A percentile compares a stretch with the other conserved stretches of the same genome.
phyloP scores from a whole-genome alignment of 805 yeast genomes.

The Wickerhamomyces hampshirensis region DNA sequence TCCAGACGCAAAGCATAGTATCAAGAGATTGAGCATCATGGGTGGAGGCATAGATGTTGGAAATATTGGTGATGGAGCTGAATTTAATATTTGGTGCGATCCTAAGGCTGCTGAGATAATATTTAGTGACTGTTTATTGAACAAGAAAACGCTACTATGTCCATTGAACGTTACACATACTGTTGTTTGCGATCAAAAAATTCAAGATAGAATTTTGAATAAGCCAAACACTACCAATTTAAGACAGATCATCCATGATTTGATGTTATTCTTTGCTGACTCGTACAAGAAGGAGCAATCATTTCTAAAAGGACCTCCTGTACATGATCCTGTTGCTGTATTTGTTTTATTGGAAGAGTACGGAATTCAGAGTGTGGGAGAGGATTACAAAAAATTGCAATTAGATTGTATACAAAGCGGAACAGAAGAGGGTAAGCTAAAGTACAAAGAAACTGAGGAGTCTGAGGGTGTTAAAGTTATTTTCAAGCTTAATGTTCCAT shows the following conservation, averaged over 20 bases:
- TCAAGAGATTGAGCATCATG: constrained; percentile 63
- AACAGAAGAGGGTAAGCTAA: constrained; percentile 25
- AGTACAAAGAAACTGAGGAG: constrained; percentile 8
- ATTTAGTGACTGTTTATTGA: constrained; percentile 40
- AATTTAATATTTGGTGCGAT: constrained; percentile 73
- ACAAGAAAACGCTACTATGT: constrained; percentile 44
- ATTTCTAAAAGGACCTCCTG: constrained; percentile 58
- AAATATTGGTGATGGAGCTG: constrained; percentile 44
- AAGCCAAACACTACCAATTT: constrained; percentile 34
- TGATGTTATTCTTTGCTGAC: constrained; percentile 46
- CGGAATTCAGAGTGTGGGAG: constrained; percentile 18
- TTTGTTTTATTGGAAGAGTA: constrained; percentile 43
- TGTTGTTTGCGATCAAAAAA: constrained; percentile 44
- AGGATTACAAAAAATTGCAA: constrained; percentile 11
- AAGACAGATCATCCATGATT: constrained; percentile 49
- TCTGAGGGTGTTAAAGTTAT: constrained; percentile 35
- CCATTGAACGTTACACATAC: constrained; percentile 72
- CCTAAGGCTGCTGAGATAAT: constrained; percentile 68
- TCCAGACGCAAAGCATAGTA: constrained; percentile 47
- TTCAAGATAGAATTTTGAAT: constrained; percentile 36
- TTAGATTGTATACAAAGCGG: constrained; percentile 20
- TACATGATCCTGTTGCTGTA: constrained; percentile 78
- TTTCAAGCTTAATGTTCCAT: constrained; percentile 31
- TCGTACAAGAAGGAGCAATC: constrained; percentile 35
- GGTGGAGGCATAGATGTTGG: constrained; percentile 54